Evolutionary conservation across 2,329 filamentous ascomycete species (phyloP).

Genomic region (Nothomitra cinnamomea): DNA sequence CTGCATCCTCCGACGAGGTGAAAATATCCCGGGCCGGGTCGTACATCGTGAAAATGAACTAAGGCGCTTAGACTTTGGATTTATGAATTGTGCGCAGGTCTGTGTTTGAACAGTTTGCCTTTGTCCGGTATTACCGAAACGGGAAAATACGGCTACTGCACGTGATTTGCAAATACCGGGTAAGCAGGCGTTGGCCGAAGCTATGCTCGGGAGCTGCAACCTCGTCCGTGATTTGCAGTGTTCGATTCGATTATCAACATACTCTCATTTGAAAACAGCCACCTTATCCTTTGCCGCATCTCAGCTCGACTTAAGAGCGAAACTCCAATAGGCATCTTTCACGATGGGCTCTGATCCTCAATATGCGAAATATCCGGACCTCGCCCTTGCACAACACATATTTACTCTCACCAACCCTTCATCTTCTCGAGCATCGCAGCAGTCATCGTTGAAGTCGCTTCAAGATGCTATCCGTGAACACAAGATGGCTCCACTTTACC

Average conservation of each 20-base stretch:
- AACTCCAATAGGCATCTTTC: not conserved
- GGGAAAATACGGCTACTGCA: not conserved
- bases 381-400: conserved; percentile 69
- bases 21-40: conserved; percentile 14
- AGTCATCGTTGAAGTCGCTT: conserved; percentile 53
- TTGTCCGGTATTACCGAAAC: not conserved
- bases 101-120: not conserved
- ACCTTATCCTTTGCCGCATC: not conserved
- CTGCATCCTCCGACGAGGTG: conserved; percentile 10
- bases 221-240: not conserved
- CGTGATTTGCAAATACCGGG: not conserved
- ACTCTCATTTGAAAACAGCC: not conserved
- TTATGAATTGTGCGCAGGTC: not conserved
- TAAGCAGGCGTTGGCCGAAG: not conserved
- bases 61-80: not conserved
- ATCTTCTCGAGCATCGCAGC: conserved; percentile 47
- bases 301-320: no score
- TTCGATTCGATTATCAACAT: not conserved
- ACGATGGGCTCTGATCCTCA: conserved; percentile 64
- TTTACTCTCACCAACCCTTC: conserved; percentile 74
- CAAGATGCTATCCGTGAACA: conserved; percentile 70
- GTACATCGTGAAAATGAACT: conserved; percentile 10
- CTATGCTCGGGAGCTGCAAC: not conserved
- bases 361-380: conserved; percentile 70
- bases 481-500: conserved; percentile 79